Percentiles rank a stretch among this genome's conserved stretches.
These are phyloP conservation scores for Polytrichum commune DNA, from an alignment of 225 moss, liverwort and hornwort genomes.

Conservation along the genomic window DNA sequence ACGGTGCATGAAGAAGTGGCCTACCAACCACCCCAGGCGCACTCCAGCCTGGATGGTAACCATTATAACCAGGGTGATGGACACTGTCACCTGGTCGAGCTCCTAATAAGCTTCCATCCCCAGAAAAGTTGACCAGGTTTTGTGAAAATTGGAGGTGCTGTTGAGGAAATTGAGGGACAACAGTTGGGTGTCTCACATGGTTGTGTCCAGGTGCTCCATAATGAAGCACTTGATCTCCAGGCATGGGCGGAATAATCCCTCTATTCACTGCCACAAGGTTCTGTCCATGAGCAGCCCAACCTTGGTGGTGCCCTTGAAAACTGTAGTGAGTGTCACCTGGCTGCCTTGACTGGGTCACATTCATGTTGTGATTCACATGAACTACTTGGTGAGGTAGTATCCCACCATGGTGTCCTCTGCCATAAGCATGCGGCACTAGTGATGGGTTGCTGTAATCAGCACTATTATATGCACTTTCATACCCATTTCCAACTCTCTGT, in stretches of 20 bases:
- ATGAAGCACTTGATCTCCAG: conserved; percentile 22
- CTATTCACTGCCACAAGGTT: conserved; percentile 15
- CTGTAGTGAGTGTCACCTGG: conserved; percentile 21
- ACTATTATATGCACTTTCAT: conserved; percentile 14
- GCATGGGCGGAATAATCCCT: conserved; percentile 31
- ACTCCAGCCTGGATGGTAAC: conserved; percentile 16
- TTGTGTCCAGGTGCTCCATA: conserved; percentile 23
- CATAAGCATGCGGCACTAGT: conserved; percentile 10
- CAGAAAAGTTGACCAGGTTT: not conserved
- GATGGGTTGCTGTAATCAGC: conserved; percentile 11
- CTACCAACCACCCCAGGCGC: conserved; percentile 12
- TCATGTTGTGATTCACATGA: conserved; percentile 13
- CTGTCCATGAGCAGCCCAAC: conserved; percentile 21
- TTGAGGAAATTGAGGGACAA: conserved; percentile 19
- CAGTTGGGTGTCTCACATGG: conserved; percentile 15
- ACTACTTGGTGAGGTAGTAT: conserved; percentile 7
- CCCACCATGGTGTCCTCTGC: conserved; percentile 6
- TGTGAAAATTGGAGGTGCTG: conserved; percentile 22
- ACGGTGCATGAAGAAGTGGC: conserved; percentile 18
- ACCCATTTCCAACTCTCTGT: conserved; percentile 18
- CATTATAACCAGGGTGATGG: conserved; percentile 13
- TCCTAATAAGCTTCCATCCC: conserved; percentile 5
- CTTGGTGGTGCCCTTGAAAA: conserved; percentile 20
- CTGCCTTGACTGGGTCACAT: conserved; percentile 20
- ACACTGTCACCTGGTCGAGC: conserved; percentile 5